These are phyloP conservation scores for Auricularia heimuer DNA, from an alignment of 768 basidiomycete genomes.

Conservation along the genomic window DNA sequence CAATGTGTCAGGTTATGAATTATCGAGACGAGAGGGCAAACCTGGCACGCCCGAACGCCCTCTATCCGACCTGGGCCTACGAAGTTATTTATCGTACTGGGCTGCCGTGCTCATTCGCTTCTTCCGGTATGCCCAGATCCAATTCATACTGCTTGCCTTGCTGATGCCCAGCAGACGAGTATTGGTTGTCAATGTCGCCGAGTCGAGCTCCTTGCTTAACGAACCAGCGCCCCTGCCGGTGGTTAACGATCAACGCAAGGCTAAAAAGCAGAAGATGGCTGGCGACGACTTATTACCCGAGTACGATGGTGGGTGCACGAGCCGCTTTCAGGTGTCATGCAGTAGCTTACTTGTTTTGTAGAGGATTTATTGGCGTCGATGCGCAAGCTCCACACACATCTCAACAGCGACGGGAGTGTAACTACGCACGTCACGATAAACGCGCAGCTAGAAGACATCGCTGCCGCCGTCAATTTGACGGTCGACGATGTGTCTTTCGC, in stretches of 20 bases:
- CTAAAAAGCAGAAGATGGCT: no score
- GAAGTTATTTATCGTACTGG: slow-evolving; percentile 87
- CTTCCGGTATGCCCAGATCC: slow-evolving; percentile 41
- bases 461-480: slow-evolving; percentile 69
- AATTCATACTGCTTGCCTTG: no score
- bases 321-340: background rate
- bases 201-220: no score
- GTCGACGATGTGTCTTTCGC: slow-evolving; percentile 84
- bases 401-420: slow-evolving; percentile 57
- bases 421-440: slow-evolving; percentile 55
- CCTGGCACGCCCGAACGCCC: slow-evolving; percentile 92
- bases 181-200: no score
- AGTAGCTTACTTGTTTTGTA: background rate
- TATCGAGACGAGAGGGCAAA: slow-evolving; percentile 69
- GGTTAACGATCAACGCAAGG: no score
- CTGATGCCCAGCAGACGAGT: no score
- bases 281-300: background rate
- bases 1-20: slow-evolving; percentile 66
- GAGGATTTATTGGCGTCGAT: slow-evolving; percentile 29
- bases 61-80: slow-evolving; percentile 83
- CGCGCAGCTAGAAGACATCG: slow-evolving; percentile 71
- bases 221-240: no score
- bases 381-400: slow-evolving; percentile 48
- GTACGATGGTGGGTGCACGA: background rate
- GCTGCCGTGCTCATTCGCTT: slow-evolving; percentile 75